A percentile compares a stretch with the other conserved stretches of the same genome.
Conservation (phyloP, 2,329 filamentous ascomycete species). For the Arthroderma sp. region DNA sequence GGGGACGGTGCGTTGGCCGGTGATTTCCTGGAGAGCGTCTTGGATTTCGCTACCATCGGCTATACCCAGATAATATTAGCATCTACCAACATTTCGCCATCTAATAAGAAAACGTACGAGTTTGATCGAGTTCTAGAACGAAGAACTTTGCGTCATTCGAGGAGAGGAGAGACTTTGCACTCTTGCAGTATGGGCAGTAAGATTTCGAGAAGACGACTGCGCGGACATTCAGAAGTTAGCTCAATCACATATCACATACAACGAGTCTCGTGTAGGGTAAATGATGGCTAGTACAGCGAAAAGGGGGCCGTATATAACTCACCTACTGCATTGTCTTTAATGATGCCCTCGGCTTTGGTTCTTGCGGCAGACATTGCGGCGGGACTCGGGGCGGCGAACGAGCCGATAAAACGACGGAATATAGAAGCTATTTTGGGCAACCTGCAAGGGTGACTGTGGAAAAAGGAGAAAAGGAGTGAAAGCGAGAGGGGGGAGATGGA, state of each 20-base stretch:
- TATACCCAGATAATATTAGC: constrained; percentile 22
- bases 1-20: constrained; percentile 75
- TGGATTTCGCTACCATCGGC: constrained; percentile 77
- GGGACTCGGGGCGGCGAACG: constrained; percentile 42
- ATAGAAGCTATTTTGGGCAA: constrained; percentile 51
- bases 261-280: background rate
- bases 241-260: too few species aligned
- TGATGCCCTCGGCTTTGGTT: constrained; percentile 70
- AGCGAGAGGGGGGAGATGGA: background rate
- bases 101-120: constrained; percentile 44
- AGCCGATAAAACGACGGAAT: constrained; percentile 57
- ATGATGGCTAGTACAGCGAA: background rate
- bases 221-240: background rate
- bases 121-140: constrained; percentile 70
- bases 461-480: background rate
- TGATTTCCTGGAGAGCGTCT: constrained; percentile 66
- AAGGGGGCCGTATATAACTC: constrained; percentile 23
- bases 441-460: background rate
- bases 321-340: constrained; percentile 80
- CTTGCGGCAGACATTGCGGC: constrained; percentile 70
- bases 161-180: constrained; percentile 62
- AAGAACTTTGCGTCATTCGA: constrained; percentile 59
- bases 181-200: constrained; percentile 85
- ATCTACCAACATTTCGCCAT: background rate
- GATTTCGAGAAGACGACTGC: constrained; percentile 91